phyloP scores from a whole-genome alignment of 805 yeast genomes.

The Metschnikowia similis region DNA sequence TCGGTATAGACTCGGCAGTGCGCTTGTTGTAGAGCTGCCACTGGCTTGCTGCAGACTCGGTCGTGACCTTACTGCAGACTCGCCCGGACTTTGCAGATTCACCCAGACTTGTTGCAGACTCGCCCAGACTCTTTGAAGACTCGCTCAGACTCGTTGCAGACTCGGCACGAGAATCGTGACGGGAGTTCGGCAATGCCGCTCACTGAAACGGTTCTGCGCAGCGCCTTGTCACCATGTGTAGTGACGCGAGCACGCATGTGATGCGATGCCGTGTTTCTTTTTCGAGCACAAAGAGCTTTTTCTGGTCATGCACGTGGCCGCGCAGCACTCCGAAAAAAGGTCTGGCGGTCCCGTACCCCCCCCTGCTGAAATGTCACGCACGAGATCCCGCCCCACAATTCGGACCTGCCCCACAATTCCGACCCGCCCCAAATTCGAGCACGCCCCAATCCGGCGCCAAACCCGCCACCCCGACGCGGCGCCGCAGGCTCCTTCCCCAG shows the following conservation, averaged over 20 bases:
- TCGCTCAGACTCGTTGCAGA: too few relatives aligned
- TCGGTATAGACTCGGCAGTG: too few relatives aligned
- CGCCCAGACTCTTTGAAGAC: too few relatives aligned
- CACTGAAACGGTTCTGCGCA: background rate
- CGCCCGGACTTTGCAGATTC: too few relatives aligned
- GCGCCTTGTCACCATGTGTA: background rate
- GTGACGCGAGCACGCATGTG: background rate
- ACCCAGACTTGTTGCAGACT: too few relatives aligned
- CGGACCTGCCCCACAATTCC: background rate
- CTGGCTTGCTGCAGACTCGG: background rate
- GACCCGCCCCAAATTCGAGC: background rate
- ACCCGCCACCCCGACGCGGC: background rate
- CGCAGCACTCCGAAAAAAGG: constrained; percentile 1
- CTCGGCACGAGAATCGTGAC: background rate
- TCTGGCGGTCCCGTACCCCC: background rate
- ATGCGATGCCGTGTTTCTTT: background rate
- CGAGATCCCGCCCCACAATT: background rate
- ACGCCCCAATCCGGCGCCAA: background rate
- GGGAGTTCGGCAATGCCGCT: background rate
- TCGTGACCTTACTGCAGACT: background rate
- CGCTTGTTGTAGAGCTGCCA: too few relatives aligned
- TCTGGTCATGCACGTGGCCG: background rate
- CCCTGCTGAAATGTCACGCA: background rate
- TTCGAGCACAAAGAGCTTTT: background rate
- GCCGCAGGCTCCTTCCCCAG: too few relatives aligned